Evolutionary conservation across 2,329 filamentous ascomycete species (phyloP), one percentile per base, ranked within the genome.

Genomic region (Trichoderma afroharzianum): DNA sequence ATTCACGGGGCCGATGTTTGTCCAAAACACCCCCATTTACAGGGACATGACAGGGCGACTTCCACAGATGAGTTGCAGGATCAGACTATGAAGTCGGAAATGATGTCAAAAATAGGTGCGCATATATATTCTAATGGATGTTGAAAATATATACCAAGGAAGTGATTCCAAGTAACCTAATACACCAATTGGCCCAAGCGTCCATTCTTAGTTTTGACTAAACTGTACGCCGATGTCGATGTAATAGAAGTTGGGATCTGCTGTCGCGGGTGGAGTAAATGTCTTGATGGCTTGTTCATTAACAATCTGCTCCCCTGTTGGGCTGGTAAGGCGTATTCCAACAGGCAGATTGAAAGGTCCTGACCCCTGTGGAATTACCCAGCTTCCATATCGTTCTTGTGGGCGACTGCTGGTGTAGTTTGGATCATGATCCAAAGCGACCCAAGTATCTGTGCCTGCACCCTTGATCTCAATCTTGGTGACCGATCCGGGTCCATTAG

Each of bases 161-260:
- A 53, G 2, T 24, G 6, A 53, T 53, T 53, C 47, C 21, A 53
- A 24, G n/a, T 14, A 11, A 12, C 2, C 24, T 14, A 53, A 53
- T 24, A 53, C 11, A 53, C 2, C 47, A 24, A 14, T 53, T 33
- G 14, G 7, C 7, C 12, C 14, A 15, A 24, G 5, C 12, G 7
- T n/a, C 9, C n/a, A 43, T 24, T 12, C 21, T 43, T 24, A 68
- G 6, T 61, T 61, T 11, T 61, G 28, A 26, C 66, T 61, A 21
- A 68, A 68, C 24, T 68, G 66, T 8, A 68, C 66, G 3, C 66
- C 66, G 12, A 68, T 68, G n/a, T 68, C 66, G 26, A 68, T 68
- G 26, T 68, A 68, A 30, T 68, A 68, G 9, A 61, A 68, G 26
- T 68, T 68, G 3, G 66, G 66, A 14, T 68, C 66, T 50, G 36